Evolutionary conservation across 345 rosid species (phyloP).

Genomic region (Clarkia xantiana): DNA sequence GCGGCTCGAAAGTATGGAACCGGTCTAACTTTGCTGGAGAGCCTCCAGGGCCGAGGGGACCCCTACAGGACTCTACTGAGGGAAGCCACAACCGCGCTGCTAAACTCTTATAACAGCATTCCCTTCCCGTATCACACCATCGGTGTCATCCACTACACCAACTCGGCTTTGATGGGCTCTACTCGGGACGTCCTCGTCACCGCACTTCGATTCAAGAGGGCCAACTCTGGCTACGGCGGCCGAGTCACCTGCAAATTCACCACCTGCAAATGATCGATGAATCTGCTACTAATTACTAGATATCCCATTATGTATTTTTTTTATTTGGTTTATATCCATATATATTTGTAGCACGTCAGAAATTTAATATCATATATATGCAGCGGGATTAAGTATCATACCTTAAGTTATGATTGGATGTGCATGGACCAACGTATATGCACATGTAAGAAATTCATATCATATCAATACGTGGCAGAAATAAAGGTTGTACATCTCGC

Average conservation of each 20-base stretch:
- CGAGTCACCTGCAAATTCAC: constrained; percentile 26
- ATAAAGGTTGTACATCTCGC: no score
- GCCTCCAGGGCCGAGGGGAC: constrained; percentile 59
- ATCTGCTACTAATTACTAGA: background rate
- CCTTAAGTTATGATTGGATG: no score
- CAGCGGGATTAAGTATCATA: no score
- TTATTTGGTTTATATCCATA: background rate
- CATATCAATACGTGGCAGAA: no score
- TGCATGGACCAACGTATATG: no score
- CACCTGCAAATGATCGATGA: constrained; percentile 9
- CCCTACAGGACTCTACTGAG: constrained; percentile 61
- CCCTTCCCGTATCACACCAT: constrained; percentile 42
- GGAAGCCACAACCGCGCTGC: constrained; percentile 70
- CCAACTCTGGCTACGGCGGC: constrained; percentile 39
- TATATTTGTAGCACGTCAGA: no score
- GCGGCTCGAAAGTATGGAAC: constrained; percentile 47
- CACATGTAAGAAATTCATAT: no score
- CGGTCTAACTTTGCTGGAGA: constrained; percentile 46
- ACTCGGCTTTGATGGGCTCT: constrained; percentile 56
- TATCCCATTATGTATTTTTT: background rate
- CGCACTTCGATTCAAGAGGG: constrained; percentile 50
- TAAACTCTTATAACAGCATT: constrained; percentile 63
- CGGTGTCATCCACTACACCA: constrained; percentile 30
- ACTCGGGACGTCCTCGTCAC: constrained; percentile 32
- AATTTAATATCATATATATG: no score